phyloP scores from a whole-genome alignment of 169 alveolate species.

The Cryptosporidium sp. region DNA sequence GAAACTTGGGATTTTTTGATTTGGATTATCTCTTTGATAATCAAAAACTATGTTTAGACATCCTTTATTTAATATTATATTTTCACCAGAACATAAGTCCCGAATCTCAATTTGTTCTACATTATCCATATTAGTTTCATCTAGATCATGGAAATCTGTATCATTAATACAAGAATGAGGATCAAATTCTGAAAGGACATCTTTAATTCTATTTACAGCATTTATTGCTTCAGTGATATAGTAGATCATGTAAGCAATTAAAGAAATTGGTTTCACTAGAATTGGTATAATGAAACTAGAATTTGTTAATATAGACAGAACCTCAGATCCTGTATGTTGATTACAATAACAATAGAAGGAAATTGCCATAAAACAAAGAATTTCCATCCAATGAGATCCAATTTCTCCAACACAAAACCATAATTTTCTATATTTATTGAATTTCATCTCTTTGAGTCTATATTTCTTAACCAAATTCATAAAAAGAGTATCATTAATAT shows the following conservation, averaged over 20 bases:
- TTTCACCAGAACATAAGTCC: conserved; percentile 6
- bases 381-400: conserved; percentile 54
- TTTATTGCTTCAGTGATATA: conserved; percentile 55
- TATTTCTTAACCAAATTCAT: conserved; percentile 11
- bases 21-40: background rate
- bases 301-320: conserved; percentile 15
- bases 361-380: conserved; percentile 29
- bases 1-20: background rate
- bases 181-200: background rate
- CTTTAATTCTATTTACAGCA: conserved; percentile 30
- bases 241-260: conserved; percentile 54
- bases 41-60: conserved; percentile 22
- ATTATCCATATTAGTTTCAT: background rate
- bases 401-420: conserved; percentile 68
- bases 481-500: background rate
- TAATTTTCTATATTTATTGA: conserved; percentile 40
- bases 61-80: conserved; percentile 8
- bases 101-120: conserved; percentile 27
- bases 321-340: background rate
- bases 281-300: conserved; percentile 50
- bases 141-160: background rate
- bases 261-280: conserved; percentile 41
- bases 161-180: background rate
- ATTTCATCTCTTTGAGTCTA: conserved; percentile 57
- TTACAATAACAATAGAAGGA: conserved; percentile 32